Evolutionary conservation across 1,139 yeast species (phyloP), one percentile per base, ranked within the genome.

Genomic region (Pichia kudriavzevii): DNA sequence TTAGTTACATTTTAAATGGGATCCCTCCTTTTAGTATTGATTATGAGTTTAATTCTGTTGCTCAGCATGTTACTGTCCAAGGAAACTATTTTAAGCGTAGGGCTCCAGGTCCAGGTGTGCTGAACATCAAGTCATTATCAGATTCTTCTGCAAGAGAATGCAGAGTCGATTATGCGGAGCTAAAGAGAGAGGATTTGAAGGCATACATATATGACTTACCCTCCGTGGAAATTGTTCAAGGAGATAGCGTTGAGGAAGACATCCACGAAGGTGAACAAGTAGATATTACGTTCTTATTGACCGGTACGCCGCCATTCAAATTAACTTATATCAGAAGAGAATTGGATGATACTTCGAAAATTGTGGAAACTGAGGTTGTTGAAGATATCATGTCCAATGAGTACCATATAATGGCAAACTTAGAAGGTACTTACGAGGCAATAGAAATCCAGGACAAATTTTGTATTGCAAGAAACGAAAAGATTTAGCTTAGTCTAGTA

Each of bases 361-460:
- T 81, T 14, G 77, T 83, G 19, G 97, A 88, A 51, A 79, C 84
- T 1, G 80, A 81, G 44, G 76, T 82, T 3, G 75, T 88, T 22
- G 66, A 74, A 7, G 79, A 79, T 45, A 83, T 88, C 23, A 64
- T 73, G 60, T 79, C 72, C 3, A 60, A 75, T 50, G 84, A 79
- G 48, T 76, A 84, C 53, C 68, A 75, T 32, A 79, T 83, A 5
- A 64, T 69, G 51, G 91, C 94, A 1, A 82, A 85, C 47, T 64
- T 84, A 47, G 95, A 88, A 55, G 99, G 99, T 30, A 81, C 87
- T 4, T 91, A 93, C 53, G 95, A 88, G 56, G 96, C 96, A 7
- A 72, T 84, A 28, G 87, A 82, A 50, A 75, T 91, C 10, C 73
- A 75, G 38, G 99, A 91, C 60, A 80, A 80, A 13, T 81, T 64